Conservation (phyloP, 129 eudicot species). For the Pseudognaphalium luteoalbum region DNA sequence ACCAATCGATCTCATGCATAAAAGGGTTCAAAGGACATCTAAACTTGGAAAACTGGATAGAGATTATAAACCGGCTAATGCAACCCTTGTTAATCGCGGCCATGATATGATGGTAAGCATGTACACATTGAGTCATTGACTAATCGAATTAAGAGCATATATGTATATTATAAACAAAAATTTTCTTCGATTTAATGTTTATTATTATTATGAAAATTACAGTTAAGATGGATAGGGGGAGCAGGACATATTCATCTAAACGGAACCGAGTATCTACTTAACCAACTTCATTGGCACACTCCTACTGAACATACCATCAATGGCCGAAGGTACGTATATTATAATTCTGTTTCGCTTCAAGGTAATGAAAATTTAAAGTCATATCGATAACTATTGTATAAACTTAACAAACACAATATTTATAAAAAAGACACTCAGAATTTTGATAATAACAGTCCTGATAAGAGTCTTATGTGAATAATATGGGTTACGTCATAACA, state of each 20-base stretch:
- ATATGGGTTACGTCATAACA: background rate
- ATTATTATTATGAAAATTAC: background rate
- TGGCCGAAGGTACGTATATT: conserved; percentile 49
- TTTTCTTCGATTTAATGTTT: no score
- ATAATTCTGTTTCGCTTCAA: background rate
- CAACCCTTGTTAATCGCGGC: conserved; percentile 62
- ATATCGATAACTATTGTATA: no score
- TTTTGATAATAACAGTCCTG: no score
- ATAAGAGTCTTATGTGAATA: no score
- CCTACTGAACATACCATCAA: conserved; percentile 65
- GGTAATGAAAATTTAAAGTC: background rate
- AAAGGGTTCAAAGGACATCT: conserved; percentile 40
- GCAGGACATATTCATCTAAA: conserved; percentile 53
- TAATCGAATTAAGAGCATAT: no score
- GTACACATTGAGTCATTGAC: no score
- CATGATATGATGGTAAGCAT: conserved; percentile 62
- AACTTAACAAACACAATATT: background rate
- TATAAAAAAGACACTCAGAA: no score
- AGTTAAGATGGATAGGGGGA: conserved; percentile 41
- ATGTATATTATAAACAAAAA: background rate
- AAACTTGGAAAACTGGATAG: conserved; percentile 41
- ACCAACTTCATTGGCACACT: conserved; percentile 60
- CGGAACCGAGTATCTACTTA: conserved; percentile 43
- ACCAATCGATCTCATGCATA: conserved; percentile 48
- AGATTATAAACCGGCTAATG: conserved; percentile 47